Base-by-base conservation (phyloP, 1,139 yeast genomes). In the Yamadazyma siamensis region DNA sequence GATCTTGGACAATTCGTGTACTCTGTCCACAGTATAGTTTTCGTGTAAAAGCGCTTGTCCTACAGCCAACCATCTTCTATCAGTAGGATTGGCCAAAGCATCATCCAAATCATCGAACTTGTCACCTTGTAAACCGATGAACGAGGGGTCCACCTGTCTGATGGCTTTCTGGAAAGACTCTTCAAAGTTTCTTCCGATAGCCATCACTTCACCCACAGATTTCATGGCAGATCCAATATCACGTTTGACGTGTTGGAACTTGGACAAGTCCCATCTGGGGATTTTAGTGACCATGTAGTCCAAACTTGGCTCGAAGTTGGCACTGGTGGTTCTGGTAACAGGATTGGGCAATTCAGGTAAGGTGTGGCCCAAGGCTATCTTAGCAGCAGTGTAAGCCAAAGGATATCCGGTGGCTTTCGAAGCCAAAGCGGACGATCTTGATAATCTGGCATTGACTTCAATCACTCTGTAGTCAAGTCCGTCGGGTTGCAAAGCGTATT, bases 321-420 rank as follows among this genome's bases (percentile, higher is more conserved):
- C 97, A 40, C 89, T 81, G 7, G 98, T 91, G 35, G 96, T 82
- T 64, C 86, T 86, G 43, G 98, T 91, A 29, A 91, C 96, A 28
- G 97, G 94, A 67, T 91, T 91, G 49, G 95, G 95, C 47, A 91
- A 70, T 60, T 91, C 96, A 25, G 96, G 95, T 46, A 91, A 75
- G 22, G 97, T 87, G 66, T 84, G 87, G 43, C 96, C 96, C 39
- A 91, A 75, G 32, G 94, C 97, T 49, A 89, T 83, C 68, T 91
- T 91, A 39, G 98, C 98, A 49, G 98, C 98, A 35, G 96, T 91
- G 65, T 89, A 91, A 31, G 98, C 98, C 50, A 91, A 77, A 44
- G 98, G 98, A 57, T 91, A 91, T 46, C 98, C 98, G 27, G 98
- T 91, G 26, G 98, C 98, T 67, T 91, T 91, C 24, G 97, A 89